Percentiles rank a stretch among this genome's conserved stretches.
phyloP scores from a whole-genome alignment of 495 filamentous ascomycete genomes.

The Cairneyella variabilis region DNA sequence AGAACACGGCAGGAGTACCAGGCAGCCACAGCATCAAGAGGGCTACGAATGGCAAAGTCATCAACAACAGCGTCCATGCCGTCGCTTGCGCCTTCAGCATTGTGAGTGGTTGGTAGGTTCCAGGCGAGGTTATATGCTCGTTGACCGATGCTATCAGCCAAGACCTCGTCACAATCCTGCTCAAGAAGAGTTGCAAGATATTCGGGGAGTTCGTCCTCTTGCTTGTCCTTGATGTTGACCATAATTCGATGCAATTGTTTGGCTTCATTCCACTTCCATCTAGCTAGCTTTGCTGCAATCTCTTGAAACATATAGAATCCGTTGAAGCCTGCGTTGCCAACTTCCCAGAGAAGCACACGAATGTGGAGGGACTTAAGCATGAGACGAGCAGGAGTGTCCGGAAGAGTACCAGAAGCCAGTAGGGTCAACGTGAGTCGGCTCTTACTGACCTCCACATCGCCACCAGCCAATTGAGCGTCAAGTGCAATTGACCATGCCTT shows the following conservation, averaged over 20 bases:
- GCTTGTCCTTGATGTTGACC: constrained; percentile 45
- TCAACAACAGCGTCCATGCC: constrained; percentile 82
- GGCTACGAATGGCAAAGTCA: constrained; percentile 80
- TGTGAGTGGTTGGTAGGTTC: constrained; percentile 70
- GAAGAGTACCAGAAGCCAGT: constrained; percentile 83
- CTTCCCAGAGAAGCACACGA: constrained; percentile 79
- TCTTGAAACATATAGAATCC: constrained; percentile 57
- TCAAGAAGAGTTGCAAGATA: constrained; percentile 72
- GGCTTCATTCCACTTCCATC: constrained; percentile 78
- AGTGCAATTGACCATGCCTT: constrained; percentile 95
- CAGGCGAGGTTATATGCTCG: constrained; percentile 88
- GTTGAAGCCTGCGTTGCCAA: constrained; percentile 60
- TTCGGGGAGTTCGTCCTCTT: constrained; percentile 63
- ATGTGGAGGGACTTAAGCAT: constrained; percentile 94
- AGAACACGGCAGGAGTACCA: constrained; percentile 84
- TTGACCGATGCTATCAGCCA: constrained; percentile 73
- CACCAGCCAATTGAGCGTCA: constrained; percentile 92
- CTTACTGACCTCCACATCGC: constrained; percentile 85
- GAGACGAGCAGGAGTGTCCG: constrained; percentile 74
- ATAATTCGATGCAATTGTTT: constrained; percentile 58
- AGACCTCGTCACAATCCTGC: constrained; percentile 73
- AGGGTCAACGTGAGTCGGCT: constrained; percentile 83
- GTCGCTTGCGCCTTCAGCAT: constrained; percentile 56
- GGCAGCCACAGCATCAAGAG: constrained; percentile 83
- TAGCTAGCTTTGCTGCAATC: constrained; percentile 63